Base-by-base conservation (phyloP, 2,329 filamentous ascomycete genomes). In the Xylariaceae sp. region DNA sequence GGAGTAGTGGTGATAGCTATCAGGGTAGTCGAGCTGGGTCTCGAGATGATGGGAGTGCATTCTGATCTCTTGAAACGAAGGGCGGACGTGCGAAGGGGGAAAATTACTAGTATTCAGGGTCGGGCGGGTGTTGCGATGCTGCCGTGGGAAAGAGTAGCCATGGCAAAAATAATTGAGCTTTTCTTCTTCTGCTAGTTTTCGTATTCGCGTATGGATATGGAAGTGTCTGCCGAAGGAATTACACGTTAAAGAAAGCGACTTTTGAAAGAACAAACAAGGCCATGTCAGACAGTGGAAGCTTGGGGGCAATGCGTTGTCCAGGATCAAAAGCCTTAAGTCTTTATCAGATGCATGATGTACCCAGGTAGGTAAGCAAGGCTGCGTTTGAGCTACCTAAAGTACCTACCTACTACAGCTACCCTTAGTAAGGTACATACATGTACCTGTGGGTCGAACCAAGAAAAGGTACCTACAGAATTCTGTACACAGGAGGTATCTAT, bases 1-100 rank as follows among this genome's bases (percentile, higher is more conserved):
- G 52, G 66, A 67, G 44, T 62, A 52, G 16, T 54, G 44, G 29
- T 64, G 61, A 52, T 67, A 63, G 51, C 21, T 56, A 47, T 63
- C 54, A 54, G 65, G 65, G 59, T 60, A 63, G 56, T 72, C 66
- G 64, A 67, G 57, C 52, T 66, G 68, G 60, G 64, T 68, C 21
- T 67, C 56, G 43, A 67, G 54, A 61, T 65, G 67, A 60, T 73
- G 68, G 57, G 71, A 68, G 69, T 66, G 74, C 75, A 78, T 78
- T 63, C 64, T 74, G 72, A 40, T 55, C 40, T 50, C 50, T 56
- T 43, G 47, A 46, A 42, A 49, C 51, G n/a, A 40, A 52, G 55
- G 19, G 46, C 50, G 49, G 56, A 50, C 47, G 56, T 47, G 23
- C 9, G 52, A 54, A 26, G 49, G 57, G 52, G 41, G 57, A 26